Evolutionary conservation across 2,329 filamentous ascomycete species (phyloP).

Genomic region (Talaromyces verruculosus): DNA sequence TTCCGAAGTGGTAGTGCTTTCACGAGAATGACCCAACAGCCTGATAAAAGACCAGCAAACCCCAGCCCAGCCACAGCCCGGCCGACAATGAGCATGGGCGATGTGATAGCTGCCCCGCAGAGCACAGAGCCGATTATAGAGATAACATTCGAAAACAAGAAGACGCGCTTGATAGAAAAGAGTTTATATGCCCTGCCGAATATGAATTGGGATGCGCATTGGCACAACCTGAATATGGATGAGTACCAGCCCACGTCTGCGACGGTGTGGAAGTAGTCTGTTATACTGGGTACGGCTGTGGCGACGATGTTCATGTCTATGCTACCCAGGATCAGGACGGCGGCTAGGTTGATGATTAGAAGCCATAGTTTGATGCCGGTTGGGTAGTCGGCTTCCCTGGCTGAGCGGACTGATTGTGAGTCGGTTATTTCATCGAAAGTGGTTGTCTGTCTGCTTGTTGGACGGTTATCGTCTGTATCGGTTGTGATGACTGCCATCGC

Average conservation of each 20-base stretch:
- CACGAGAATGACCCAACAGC: constrained; percentile 50
- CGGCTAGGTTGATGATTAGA: constrained; percentile 19
- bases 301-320: constrained; percentile 52
- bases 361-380: constrained; percentile 12
- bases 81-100: constrained; percentile 51
- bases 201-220: constrained; percentile 39
- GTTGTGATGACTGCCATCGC: neutral
- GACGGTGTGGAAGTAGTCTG: constrained; percentile 52
- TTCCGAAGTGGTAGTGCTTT: constrained; percentile 48
- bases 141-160: constrained; percentile 50
- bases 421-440: constrained; percentile 7
- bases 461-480: neutral
- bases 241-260: constrained; percentile 56
- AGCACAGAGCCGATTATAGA: constrained; percentile 57
- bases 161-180: constrained; percentile 57
- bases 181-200: constrained; percentile 53
- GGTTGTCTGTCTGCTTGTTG: neutral
- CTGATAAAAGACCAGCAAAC: constrained; percentile 40
- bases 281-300: constrained; percentile 58
- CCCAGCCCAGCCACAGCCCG: constrained; percentile 49
- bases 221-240: constrained; percentile 52
- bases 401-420: neutral
- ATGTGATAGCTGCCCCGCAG: constrained; percentile 48
- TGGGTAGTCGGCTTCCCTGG: constrained; percentile 8
- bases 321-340: constrained; percentile 25